Base-by-base conservation (phyloP, 1,284 basidiomycete genomes). In the Rhodotorula glutinis region DNA sequence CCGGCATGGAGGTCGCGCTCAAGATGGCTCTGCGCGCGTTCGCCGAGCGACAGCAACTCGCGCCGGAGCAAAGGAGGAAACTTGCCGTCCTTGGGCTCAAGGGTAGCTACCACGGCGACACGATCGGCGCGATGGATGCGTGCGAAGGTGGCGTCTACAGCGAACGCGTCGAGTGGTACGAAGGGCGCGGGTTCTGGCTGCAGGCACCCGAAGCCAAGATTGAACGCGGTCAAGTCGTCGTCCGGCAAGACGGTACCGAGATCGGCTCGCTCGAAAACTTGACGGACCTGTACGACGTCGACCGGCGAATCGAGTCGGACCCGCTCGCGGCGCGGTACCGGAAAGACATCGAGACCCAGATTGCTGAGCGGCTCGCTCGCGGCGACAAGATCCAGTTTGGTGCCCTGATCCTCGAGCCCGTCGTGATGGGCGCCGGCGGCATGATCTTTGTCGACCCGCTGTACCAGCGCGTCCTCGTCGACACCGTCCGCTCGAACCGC, bases 381-480 rank as follows among this genome's bases (percentile, higher is more conserved):
- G 66, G 67, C 27, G 67, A 85, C 11, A 77, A 77, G 1, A 71
- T 80, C 40, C 77, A 78, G 40, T 84, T 85, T 64, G 84, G 84
- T 21, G 90, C 91, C 0, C 82, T 98, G 19, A 86, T 98, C 19
- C 81, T 98, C 46, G 95, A 98, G 78, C 95, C 95, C 0, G 83
- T 96, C 21, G 85, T 96, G 40, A 88, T 98, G 84, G 95, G 95
- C 21, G 94, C 95, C 0, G 95, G 92, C 0, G 95, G 95, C 0
- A 98, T 98, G 95, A 82, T 94, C 49, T 98, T 97, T 77, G 92
- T 98, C 56, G 95, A 98, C 76, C 95, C 95, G 1, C 86, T 98
- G 44, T 98, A 95, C 83, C 95, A 98, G 78, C 85, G 90, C 27
- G 81, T 92, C 49, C 80, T 98, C 67, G 82, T 97, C 56, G 91